phyloP scores from a whole-genome alignment of 1,139 yeast species.

The Candida freyschussii region DNA sequence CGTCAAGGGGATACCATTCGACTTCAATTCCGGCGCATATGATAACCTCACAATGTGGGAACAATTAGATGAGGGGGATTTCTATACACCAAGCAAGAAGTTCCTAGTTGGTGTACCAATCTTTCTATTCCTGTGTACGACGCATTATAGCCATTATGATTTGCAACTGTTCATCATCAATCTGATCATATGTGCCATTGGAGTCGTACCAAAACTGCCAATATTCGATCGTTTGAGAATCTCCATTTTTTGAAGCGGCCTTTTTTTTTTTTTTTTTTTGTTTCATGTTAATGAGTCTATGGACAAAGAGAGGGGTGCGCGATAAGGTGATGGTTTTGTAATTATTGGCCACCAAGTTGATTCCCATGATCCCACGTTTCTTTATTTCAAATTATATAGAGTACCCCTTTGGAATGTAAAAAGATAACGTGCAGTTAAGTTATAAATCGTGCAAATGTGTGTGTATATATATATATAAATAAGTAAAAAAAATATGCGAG shows the following conservation, averaged over 20 bases:
- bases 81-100: slow-evolving; percentile 94
- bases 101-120: slow-evolving; percentile 89
- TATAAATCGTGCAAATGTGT: no score
- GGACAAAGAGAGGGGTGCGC: no score
- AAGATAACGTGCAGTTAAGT: no score
- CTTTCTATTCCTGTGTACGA: slow-evolving; percentile 74
- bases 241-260: slow-evolving; percentile 33
- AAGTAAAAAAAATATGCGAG: not conserved
- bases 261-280: no score
- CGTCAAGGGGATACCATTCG: slow-evolving; percentile 95
- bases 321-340: no score
- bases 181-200: slow-evolving; percentile 71
- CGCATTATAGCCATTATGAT: slow-evolving; percentile 88
- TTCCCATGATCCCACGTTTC: no score
- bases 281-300: no score
- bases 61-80: slow-evolving; percentile 95
- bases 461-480: no score
- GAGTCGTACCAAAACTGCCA: slow-evolving; percentile 87
- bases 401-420: no score
- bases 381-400: no score
- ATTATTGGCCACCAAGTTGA: no score
- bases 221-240: slow-evolving; percentile 73
- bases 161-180: slow-evolving; percentile 73
- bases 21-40: slow-evolving; percentile 93
- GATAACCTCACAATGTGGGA: slow-evolving; percentile 99